Evolutionary conservation across 148 eudicot genomes (phyloP).

Genomic region (Cornus florida): DNA sequence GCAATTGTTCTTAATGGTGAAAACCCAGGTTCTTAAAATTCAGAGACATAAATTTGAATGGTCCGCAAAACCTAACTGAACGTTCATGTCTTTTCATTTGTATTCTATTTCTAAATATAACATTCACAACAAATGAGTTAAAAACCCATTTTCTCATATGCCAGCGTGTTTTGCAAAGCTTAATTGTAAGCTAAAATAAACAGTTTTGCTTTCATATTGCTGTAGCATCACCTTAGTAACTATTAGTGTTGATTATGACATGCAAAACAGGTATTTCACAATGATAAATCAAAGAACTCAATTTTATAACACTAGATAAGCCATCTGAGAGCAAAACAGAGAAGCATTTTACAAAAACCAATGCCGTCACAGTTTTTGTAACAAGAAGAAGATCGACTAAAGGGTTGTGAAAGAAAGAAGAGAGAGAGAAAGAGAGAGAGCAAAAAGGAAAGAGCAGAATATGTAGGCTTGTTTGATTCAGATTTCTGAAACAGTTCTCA

Average conservation of each 20-base stretch:
- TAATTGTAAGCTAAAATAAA: no score
- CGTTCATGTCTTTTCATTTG: neutral
- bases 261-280: neutral
- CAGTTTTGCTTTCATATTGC: neutral
- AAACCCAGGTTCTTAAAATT: neutral
- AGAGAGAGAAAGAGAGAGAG: neutral
- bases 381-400: neutral
- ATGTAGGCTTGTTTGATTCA: neutral
- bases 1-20: constrained; percentile 3
- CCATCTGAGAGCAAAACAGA: neutral
- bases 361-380: neutral
- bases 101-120: neutral
- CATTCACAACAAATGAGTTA: neutral
- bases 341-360: neutral
- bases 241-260: neutral
- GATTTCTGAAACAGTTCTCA: no score
- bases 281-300: neutral
- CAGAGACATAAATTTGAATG: neutral
- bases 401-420: neutral
- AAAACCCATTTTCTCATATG: neutral
- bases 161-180: neutral
- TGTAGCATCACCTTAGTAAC: neutral
- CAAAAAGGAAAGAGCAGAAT: neutral
- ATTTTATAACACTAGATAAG: neutral
- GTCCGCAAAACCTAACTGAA: neutral